Evolutionary conservation across 2,329 filamentous ascomycete genomes (phyloP), one percentile per base, ranked within the genome.

Genomic region (Amphichorda felina): DNA sequence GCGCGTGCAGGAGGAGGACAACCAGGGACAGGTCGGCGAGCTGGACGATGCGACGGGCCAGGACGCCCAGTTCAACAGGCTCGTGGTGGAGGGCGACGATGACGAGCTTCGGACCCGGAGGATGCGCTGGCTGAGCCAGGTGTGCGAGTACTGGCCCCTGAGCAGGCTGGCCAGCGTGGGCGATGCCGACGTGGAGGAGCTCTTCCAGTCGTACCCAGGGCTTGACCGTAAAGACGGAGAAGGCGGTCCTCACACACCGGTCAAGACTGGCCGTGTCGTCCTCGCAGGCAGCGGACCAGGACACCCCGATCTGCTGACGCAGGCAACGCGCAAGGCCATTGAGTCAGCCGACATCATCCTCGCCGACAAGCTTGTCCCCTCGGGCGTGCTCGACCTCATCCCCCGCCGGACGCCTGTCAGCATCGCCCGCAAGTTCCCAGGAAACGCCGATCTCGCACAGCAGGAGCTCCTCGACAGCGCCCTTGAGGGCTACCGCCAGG

Each of bases 61-160:
- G 57, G 75, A 72, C 13, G 75, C 88, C 2, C 72, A 70, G 0
- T 95, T 98, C 57, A 98, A 98, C 56, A 77, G 72, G 41, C 66
- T 98, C 4, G 71, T 96, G 6, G 74, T 70, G 0, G 79, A 84
- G 32, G 75, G 78, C 29, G 84, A 89, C 48, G 86, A 74, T 16
- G 75, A 79, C 30, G 85, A 91, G 49, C 61, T 72, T 1, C 86
- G 86, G 52, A 87, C 74, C 16, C 70, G 89, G 40, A 73, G 91
- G 35, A 88, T 94, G 67, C 75, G 91, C 39, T 98, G 91, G 91
- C 67, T 98, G 2, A 76, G 82, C 15, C 91, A 98, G 54, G 86
- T 98, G 35, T 98, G 91, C 68, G 91, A 98, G 63, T 98, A 98
- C 60, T 98, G 91, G 91, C 88, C 91, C 2, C 68, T 98, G 18